phyloP scores from a whole-genome alignment of 2,329 filamentous ascomycete species.

The Cercospora berteroae region DNA sequence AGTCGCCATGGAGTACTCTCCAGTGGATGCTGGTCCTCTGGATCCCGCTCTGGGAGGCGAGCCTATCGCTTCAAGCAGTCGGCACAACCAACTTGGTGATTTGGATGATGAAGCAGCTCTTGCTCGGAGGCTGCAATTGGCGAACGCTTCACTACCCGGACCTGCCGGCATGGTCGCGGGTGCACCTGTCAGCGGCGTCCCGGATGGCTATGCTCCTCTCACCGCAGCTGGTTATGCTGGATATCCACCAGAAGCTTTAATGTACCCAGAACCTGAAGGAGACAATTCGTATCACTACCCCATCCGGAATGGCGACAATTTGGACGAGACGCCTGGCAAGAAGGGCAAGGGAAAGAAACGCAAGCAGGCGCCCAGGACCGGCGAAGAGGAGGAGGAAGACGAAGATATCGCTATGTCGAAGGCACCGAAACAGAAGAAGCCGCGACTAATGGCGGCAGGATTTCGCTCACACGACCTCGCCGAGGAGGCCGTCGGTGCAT shows the following conservation, averaged over 20 bases:
- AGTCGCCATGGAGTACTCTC: constrained; percentile 45
- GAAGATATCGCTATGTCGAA: constrained; percentile 40
- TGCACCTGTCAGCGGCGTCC: constrained; percentile 24
- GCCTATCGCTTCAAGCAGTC: constrained; percentile 12
- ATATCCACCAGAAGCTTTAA: constrained; percentile 32
- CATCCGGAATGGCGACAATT: constrained; percentile 27
- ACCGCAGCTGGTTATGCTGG: constrained; percentile 31
- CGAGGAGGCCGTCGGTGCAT: constrained; percentile 26
- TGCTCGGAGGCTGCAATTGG: constrained; percentile 32
- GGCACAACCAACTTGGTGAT: constrained; percentile 14
- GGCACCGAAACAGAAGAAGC: constrained; percentile 37
- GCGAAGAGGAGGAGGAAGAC: constrained; percentile 33
- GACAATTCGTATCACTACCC: constrained; percentile 32
- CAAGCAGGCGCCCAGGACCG: constrained; percentile 16
- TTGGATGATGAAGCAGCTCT: constrained; percentile 33
- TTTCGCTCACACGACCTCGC: constrained; percentile 36
- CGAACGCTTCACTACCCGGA: constrained; percentile 32
- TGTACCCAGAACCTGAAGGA: constrained; percentile 34
- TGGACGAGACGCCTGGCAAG: constrained; percentile 27
- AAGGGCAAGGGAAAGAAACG: constrained; percentile 28
- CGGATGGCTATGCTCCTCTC: constrained; percentile 37
- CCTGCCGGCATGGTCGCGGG: constrained; percentile 34
- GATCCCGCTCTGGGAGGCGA: constrained; percentile 38
- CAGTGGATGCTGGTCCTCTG: constrained; percentile 34
- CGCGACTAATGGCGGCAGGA: constrained; percentile 35